Percentiles rank a stretch among this genome's conserved stretches.
Evolutionary conservation across 805 yeast genomes (phyloP).

Genomic region (Blastobotrys americana): DNA sequence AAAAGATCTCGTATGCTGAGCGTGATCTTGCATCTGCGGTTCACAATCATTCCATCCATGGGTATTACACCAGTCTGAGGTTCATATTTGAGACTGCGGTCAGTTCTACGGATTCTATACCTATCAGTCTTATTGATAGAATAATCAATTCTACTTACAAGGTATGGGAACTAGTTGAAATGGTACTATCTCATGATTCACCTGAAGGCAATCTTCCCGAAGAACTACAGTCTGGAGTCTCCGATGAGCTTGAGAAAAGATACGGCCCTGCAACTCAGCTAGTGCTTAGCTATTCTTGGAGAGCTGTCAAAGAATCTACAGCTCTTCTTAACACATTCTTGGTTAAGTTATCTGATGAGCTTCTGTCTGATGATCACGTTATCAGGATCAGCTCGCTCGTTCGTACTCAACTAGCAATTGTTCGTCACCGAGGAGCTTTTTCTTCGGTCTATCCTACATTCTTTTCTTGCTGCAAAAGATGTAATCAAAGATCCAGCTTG

Average conservation of each 20-base stretch:
- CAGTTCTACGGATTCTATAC: constrained; percentile 19
- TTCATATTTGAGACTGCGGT: constrained; percentile 35
- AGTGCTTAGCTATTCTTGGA: constrained; percentile 68
- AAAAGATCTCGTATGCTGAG: constrained; percentile 32
- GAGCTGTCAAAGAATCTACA: constrained; percentile 72
- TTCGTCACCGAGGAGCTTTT: constrained; percentile 88
- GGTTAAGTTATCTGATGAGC: constrained; percentile 22
- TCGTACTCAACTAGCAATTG: constrained; percentile 58
- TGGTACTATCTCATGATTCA: constrained; percentile 57
- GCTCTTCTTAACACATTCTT: constrained; percentile 44
- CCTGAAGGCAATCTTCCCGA: constrained; percentile 60
- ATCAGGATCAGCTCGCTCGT: constrained; percentile 45
- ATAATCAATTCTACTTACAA: constrained; percentile 16
- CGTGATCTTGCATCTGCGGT: constrained; percentile 39
- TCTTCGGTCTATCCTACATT: constrained; percentile 82
- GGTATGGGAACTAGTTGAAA: constrained; percentile 42
- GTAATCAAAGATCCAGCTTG: constrained; percentile 34
- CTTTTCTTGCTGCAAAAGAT: constrained; percentile 54
- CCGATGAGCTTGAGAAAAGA: constrained; percentile 21
- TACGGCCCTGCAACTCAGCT: constrained; percentile 35
- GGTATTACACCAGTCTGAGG: constrained; percentile 55
- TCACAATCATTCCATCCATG: constrained; percentile 52
- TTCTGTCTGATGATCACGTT: constrained; percentile 27
- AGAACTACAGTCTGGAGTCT: constrained; percentile 23
- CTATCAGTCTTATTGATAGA: constrained; percentile 6